phyloP scores from a whole-genome alignment of 169 alveolate genomes.

The Plasmodium malariae region DNA sequence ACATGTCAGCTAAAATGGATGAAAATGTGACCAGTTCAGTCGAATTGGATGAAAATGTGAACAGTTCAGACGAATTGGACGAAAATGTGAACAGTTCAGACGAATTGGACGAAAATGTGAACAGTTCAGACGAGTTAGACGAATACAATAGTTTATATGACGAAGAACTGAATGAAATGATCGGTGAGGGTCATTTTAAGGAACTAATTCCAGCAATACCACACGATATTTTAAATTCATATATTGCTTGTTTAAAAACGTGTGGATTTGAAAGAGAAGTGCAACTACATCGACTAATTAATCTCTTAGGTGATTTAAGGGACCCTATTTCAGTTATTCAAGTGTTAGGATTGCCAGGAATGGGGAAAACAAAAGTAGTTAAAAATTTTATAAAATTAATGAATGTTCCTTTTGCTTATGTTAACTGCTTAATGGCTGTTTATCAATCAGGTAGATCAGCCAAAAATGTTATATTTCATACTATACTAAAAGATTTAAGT shows the following conservation, averaged over 20 bases:
- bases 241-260: slow-evolving; percentile 59
- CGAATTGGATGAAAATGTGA: too few species aligned
- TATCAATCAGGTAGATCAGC: slow-evolving; percentile 77
- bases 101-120: neutral
- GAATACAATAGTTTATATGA: slow-evolving; percentile 18
- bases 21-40: neutral
- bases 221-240: slow-evolving; percentile 49
- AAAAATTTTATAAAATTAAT: slow-evolving; percentile 41
- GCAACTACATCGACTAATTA: slow-evolving; percentile 59
- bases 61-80: neutral
- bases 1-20: too few species aligned
- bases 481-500: slow-evolving; percentile 67
- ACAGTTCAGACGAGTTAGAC: neutral
- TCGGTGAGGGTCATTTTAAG: slow-evolving; percentile 52
- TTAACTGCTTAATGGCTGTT: slow-evolving; percentile 75
- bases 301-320: slow-evolving; percentile 64
- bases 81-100: neutral
- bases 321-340: slow-evolving; percentile 76
- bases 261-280: slow-evolving; percentile 77
- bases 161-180: slow-evolving; percentile 66
- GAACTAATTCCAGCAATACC: slow-evolving; percentile 76
- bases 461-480: slow-evolving; percentile 69
- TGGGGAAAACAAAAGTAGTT: slow-evolving; percentile 77
- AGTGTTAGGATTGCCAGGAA: slow-evolving; percentile 71
- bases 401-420: slow-evolving; percentile 76